Conservation (phyloP, 2,329 filamentous ascomycete species). For the Aspergillus niger region DNA sequence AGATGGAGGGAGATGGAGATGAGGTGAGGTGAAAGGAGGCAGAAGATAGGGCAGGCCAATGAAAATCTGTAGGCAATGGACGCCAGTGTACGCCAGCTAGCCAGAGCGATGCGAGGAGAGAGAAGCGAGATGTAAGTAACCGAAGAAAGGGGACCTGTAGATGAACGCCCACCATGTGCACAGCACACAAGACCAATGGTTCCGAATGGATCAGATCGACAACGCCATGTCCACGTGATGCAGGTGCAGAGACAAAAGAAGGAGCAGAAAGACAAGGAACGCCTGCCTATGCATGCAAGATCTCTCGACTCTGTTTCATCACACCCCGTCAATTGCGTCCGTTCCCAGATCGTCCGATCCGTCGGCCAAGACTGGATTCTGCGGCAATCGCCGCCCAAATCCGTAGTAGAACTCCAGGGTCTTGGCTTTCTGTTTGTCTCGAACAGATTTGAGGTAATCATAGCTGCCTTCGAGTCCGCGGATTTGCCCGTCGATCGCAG, state of each 20-base stretch:
- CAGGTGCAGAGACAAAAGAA: neutral
- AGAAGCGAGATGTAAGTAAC: neutral
- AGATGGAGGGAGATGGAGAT: neutral
- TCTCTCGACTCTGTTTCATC: constrained; percentile 8
- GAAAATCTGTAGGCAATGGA: neutral
- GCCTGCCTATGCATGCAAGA: neutral
- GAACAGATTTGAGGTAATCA: constrained; percentile 71
- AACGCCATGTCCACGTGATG: constrained; percentile 1
- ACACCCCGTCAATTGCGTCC: constrained; percentile 20
- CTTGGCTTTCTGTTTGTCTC: constrained; percentile 79
- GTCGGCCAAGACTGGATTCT: constrained; percentile 28
- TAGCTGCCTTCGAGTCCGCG: constrained; percentile 78
- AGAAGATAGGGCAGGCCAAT: neutral
- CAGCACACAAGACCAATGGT: neutral
- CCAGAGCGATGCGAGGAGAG: neutral
- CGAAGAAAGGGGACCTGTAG: neutral
- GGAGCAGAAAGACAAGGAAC: neutral
- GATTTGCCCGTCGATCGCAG: constrained; percentile 78
- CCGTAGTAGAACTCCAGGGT: constrained; percentile 79
- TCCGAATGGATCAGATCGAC: neutral
- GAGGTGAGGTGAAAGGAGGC: neutral
- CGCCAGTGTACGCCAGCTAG: neutral
- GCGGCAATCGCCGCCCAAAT: constrained; percentile 36
- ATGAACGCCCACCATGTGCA: constrained; percentile 11
- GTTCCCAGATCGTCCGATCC: constrained; percentile 21